Percentiles rank a stretch among this genome's conserved stretches.
phyloP scores from a whole-genome alignment of 352 stramenopile species.

The Phytophthora sp. region DNA sequence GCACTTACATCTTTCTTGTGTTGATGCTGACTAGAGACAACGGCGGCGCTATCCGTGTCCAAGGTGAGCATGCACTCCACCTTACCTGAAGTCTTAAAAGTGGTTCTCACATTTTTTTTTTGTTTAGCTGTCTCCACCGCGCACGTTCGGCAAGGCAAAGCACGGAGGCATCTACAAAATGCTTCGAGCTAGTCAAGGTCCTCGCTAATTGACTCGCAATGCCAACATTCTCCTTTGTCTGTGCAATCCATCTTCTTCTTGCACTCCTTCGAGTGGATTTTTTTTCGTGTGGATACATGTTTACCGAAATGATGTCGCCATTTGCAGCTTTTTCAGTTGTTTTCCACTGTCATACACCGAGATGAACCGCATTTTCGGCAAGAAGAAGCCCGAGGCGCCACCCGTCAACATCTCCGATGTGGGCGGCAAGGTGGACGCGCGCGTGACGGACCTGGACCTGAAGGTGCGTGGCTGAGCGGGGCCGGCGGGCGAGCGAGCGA shows the following conservation, averaged over 20 bases:
- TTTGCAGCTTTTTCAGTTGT: no score
- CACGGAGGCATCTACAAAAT: slow-evolving; percentile 81
- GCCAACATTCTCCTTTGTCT: no score
- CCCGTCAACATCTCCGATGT: slow-evolving; percentile 83
- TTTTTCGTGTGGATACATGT: background rate
- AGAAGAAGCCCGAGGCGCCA: slow-evolving; percentile 79
- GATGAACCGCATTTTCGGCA: slow-evolving; percentile 89
- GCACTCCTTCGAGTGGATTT: slow-evolving; percentile 20
- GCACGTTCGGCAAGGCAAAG: slow-evolving; percentile 48
- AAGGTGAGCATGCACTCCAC: slow-evolving; percentile 12
- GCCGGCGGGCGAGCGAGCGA: background rate
- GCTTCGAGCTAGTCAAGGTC: slow-evolving; percentile 37
- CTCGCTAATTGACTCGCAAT: no score
- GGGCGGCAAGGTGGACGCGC: slow-evolving; percentile 74
- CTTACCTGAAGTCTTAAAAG: no score
- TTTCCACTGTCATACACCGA: no score
- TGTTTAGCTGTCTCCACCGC: slow-evolving; percentile 34
- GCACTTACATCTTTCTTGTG: background rate
- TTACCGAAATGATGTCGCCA: background rate
- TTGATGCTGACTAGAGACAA: no score
- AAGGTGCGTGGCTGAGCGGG: slow-evolving; percentile 50
- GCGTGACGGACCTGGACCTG: slow-evolving; percentile 77
- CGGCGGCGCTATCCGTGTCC: slow-evolving; percentile 9
- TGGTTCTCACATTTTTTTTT: background rate
- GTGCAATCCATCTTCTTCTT: background rate